These are phyloP conservation scores for Prunella vulgaris DNA, from an alignment of 257 asterid genomes.

Conservation along the genomic window DNA sequence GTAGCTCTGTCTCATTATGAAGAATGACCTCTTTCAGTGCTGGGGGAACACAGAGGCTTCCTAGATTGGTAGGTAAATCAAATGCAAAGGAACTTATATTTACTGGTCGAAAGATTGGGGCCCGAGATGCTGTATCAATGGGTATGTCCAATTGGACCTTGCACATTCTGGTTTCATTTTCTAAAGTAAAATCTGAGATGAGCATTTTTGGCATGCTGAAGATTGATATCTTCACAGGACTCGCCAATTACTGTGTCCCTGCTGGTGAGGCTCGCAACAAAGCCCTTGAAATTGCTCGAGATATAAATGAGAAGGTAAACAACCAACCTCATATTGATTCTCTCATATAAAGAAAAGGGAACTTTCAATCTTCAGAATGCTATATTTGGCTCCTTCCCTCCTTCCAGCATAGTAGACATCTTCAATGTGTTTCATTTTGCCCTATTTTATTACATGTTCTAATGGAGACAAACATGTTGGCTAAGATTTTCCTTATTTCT, in stretches of 20 bases:
- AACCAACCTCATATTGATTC: neutral
- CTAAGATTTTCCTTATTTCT: neutral
- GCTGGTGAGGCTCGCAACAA: constrained; percentile 71
- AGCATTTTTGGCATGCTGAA: constrained; percentile 17
- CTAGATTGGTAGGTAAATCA: constrained; percentile 89
- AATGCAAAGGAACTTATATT: constrained; percentile 75
- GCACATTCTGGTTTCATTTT: constrained; percentile 8
- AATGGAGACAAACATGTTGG: neutral
- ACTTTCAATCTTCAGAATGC: neutral
- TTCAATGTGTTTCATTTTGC: neutral
- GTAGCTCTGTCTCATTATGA: constrained; percentile 15
- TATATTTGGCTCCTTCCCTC: neutral
- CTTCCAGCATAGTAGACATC: neutral
- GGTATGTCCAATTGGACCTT: constrained; percentile 30
- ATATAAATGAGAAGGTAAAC: constrained; percentile 71
- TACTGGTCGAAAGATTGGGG: constrained; percentile 47
- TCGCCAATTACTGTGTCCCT: constrained; percentile 79
- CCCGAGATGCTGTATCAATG: constrained; percentile 40
- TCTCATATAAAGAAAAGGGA: neutral
- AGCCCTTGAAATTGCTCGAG: constrained; percentile 81
- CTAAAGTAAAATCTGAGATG: constrained; percentile 2
- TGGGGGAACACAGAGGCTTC: constrained; percentile 94
- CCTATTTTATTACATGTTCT: neutral
- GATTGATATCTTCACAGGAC: constrained; percentile 47
- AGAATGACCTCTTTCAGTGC: constrained; percentile 52